Conservation (phyloP, 2,329 filamentous ascomycete genomes). For the Penicillium sp. region DNA sequence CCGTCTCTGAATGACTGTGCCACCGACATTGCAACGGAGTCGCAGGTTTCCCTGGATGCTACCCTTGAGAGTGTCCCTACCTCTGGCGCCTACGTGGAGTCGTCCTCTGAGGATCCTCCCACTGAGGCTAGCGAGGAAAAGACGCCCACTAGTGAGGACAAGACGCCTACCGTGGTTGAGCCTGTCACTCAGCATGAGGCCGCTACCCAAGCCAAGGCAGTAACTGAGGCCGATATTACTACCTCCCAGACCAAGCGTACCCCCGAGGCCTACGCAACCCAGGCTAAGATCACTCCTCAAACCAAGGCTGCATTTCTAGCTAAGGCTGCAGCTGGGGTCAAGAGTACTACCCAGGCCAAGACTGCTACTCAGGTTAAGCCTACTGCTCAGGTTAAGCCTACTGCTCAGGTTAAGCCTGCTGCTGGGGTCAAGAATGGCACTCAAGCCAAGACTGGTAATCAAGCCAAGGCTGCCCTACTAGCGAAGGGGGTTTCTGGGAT, state of each 20-base stretch:
- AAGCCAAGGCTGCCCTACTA: background rate
- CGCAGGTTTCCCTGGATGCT: background rate
- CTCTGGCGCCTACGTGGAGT: background rate
- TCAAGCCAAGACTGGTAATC: background rate
- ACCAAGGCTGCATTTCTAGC: background rate
- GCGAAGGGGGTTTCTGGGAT: background rate
- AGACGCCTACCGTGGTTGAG: background rate
- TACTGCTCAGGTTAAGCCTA: background rate
- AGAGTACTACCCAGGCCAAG: background rate
- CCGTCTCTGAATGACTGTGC: background rate
- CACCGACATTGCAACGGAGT: background rate
- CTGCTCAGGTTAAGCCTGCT: background rate
- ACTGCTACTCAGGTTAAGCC: background rate
- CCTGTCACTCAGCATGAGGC: background rate
- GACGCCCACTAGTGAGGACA: background rate
- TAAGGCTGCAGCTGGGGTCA: no score
- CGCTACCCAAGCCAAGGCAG: background rate
- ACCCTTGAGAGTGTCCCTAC: background rate
- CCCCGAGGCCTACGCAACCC: background rate
- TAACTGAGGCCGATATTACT: no score
- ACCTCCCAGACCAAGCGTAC: background rate
- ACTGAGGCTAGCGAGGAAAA: background rate
- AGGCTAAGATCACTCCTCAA: background rate
- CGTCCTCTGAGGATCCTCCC: background rate
- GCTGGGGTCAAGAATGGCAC: background rate